Base-by-base conservation (phyloP, 225 moss, liverwort and hornwort species). In the Sphagnum contortum region DNA sequence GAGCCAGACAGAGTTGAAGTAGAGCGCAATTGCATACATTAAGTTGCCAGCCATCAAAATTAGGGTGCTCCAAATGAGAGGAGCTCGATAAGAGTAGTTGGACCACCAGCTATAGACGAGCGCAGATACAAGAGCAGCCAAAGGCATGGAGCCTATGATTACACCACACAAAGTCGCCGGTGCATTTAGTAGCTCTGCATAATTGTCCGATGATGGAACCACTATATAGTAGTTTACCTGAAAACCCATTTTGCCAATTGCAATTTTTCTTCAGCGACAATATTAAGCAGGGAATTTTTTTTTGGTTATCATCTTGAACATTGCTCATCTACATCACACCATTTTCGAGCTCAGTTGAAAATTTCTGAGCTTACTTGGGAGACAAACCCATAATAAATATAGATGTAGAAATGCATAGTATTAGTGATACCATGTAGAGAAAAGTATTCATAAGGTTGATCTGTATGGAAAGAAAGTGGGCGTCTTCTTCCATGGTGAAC, bases 21-120 rank as follows among this genome's bases (percentile, higher is more conserved):
- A 71, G 45, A 86, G 83, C 6, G 86, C 86, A 49, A 86, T 50
- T 44, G 86, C 86, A 63, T 86, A 86, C 72, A 83, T 61, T 64
- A 86, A 72, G 74, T 86, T 86, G 69, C 86, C 86, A 55, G 64
- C 51, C 66, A 77, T 77, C 66, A 86, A 67, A 69, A 86, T 80
- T 3, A 78, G 45, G 50, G 77, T 77, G 64, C 86, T 86, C 58
- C 82, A 68, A 53, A 86, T 3, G 9, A 86, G 83, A 73, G 86
- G 86, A 59, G 86, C 60, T 49, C 72, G 77, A 60, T 86, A 86
- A 14, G 86, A 86, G 54, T 74, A 80, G 67, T 86, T 86, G 62
- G 86, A 86, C 86, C 86, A 86, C 86, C 75, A 86, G 59, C 86
- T 86, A 65, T 86, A 86, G 13, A 86, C 77, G 57, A 86, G 77